Conservation (phyloP, 1,139 yeast species). For the Geotrichum citri-aurantii region DNA sequence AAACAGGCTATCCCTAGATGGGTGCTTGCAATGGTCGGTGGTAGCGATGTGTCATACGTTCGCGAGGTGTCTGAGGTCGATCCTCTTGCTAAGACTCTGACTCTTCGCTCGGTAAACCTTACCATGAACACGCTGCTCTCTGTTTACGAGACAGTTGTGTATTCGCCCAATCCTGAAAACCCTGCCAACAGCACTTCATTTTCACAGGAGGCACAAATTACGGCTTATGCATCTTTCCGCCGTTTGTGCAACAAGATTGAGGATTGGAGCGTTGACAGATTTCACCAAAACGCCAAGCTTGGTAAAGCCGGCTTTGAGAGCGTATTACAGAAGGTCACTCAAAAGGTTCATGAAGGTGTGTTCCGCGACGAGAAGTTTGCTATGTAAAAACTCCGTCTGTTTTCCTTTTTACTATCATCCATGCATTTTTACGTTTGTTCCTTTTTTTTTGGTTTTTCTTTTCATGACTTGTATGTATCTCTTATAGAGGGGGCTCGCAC, state of each 20-base stretch:
- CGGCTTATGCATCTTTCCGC: slow-evolving; percentile 70
- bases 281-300: slow-evolving; percentile 75
- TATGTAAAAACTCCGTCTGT: background rate
- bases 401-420: background rate
- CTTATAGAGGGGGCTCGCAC: background rate
- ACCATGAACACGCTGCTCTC: slow-evolving; percentile 72
- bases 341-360: slow-evolving; percentile 37
- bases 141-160: slow-evolving; percentile 81
- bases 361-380: slow-evolving; percentile 23
- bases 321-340: slow-evolving; percentile 54
- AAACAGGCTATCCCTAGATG: slow-evolving; percentile 83
- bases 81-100: slow-evolving; percentile 54
- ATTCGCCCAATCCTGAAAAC: slow-evolving; percentile 57
- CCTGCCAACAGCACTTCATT: slow-evolving; percentile 55
- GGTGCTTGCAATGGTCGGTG: slow-evolving; percentile 71
- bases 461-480: background rate
- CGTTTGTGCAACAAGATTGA: slow-evolving; percentile 76
- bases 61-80: slow-evolving; percentile 88
- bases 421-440: background rate
- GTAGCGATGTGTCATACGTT: slow-evolving; percentile 67
- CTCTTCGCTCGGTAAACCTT: slow-evolving; percentile 79
- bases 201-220: slow-evolving; percentile 78
- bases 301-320: slow-evolving; percentile 83
- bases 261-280: slow-evolving; percentile 86
- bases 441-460: background rate